Evolutionary conservation across 2,329 filamentous ascomycete species (phyloP), one percentile per base, ranked within the genome.

Genomic region (Talaromyces sp.): DNA sequence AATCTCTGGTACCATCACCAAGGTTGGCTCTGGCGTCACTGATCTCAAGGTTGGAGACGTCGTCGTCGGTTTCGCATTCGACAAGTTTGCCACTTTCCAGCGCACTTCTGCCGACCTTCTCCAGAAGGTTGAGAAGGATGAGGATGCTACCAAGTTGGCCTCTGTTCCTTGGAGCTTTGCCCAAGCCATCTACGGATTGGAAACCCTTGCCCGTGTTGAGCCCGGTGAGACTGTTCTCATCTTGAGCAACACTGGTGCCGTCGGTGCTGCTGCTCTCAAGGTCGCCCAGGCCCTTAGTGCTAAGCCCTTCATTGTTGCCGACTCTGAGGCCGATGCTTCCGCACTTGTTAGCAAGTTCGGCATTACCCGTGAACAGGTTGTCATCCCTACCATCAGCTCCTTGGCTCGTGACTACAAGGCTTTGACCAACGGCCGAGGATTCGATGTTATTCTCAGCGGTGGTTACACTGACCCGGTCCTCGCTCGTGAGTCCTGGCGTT

Each of bases 261-360:
- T 75, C 7, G 74, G 74, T 16, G 55, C 69, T 16, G 72, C 72
- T 11, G 69, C 73, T 1, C 72, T 75, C 39, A 67, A 74, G 35
- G 39, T 75, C 1, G 64, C 64, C 14, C 63, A 69, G 42, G 61
- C 63, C 21, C 37, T 71, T 3, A 69, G 70, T 0, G 73, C 28
- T 18, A 42, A 65, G 35, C 48, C 48, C 9, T 52, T 33, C 48
- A 61, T 66, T n/a, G 64, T 61, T 44, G 46, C 65, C 7, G 66
- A 63, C 4, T 63, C 63, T n/a, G 54, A 37, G 21, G 62, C 33
- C 7, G 28, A 55, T 12, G 50, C 21, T 1, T 64, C 66, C n/a
- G 40, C 46, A 9, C 31, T 67, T 12, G 42, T 59, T 33, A 42
- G 55, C 9, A 58, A 39, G 5, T 64, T 64, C 16, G 46, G 61